Conservation (phyloP, 257 asterid genomes). For the Ajuga chamaepitys region DNA sequence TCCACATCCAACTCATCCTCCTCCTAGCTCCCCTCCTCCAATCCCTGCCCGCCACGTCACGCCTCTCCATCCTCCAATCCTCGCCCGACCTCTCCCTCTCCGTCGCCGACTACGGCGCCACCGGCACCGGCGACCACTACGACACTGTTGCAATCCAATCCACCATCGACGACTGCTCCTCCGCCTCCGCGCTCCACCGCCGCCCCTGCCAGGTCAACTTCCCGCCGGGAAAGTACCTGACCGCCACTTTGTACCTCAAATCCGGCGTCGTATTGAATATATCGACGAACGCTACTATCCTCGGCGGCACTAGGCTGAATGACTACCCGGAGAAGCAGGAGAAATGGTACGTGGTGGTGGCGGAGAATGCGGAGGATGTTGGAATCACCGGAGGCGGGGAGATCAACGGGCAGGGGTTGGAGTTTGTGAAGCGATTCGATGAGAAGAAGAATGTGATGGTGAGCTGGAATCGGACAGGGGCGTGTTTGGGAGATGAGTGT, state of each 20-base stretch:
- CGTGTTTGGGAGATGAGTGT: conserved; percentile 87
- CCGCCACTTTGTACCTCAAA: conserved; percentile 58
- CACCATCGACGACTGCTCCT: conserved; percentile 62
- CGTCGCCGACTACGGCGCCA: conserved; percentile 64
- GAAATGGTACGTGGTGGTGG: conserved; percentile 81
- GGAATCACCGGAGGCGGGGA: conserved; percentile 96
- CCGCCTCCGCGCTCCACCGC: conserved; percentile 18
- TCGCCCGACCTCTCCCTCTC: conserved; percentile 38
- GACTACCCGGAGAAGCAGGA: conserved; percentile 66
- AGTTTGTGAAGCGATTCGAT: conserved; percentile 62
- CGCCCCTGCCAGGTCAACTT: conserved; percentile 60
- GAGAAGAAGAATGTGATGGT: conserved; percentile 95
- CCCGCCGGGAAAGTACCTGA: conserved; percentile 76
- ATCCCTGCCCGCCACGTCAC: conserved; percentile 41
- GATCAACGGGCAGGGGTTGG: conserved; percentile 87
- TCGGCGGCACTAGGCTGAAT: conserved; percentile 57
- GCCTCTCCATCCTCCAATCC: conserved; percentile 35
- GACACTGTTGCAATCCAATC: conserved; percentile 73
- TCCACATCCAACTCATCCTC: conserved; percentile 16
- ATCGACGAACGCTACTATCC: conserved; percentile 40
- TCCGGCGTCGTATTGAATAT: conserved; percentile 62
- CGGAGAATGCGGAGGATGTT: conserved; percentile 59
- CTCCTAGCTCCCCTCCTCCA: conserved; percentile 24
- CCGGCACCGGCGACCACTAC: conserved; percentile 57
- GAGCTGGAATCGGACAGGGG: conserved; percentile 81